Base-by-base conservation (phyloP, 257 asterid species). In the Plectranthus barbatus region DNA sequence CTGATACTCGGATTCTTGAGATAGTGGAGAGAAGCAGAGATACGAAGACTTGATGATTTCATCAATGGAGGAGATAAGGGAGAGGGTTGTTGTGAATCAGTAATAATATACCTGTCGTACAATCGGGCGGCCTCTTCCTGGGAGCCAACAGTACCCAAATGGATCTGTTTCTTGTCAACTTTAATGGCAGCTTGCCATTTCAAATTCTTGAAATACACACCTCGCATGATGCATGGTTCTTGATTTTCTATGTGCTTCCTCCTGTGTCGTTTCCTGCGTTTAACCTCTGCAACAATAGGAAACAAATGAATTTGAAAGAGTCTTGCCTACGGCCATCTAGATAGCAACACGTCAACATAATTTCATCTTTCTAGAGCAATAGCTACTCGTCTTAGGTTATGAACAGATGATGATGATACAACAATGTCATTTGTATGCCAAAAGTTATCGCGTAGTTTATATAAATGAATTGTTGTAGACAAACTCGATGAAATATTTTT, bases 181-280 rank as follows among this genome's bases (percentile, higher is more conserved):
- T 92, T 92, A 42, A 92, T 92, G 4, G 98, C 98, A n/a, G 98
- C 98, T 83, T 92, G 98, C 98, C 98, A 92, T 79, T 92, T 92
- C 88, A 86, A 76, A 48, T 92, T 92, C 81, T 92, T 92, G 76
- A 76, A 92, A 69, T 92, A 92, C 51, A 92, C 98, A 2, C 98
- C 98, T 74, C 98, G 66, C 98, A 89, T 86, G 19, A 78, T 61
- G 36, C 95, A 83, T 4, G 71, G 82, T 70, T 92, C 97, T 76
- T 83, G 88, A 71, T 86, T 87, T 18, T 86, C 95, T 6, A 80
- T 78, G 14, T 84, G 86, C 81, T 89, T 92, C 74, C 97, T 92
- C 66, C 95, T 84, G 64, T 88, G 97, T 36, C 86, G 49, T 75
- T 92, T 92, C 62, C 98, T 80, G 56, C 87, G 89, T 78, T 89